A percentile compares a stretch with the other conserved stretches of the same genome.
These are phyloP conservation scores for Cryoendolithus antarcticus DNA, from an alignment of 2,329 filamentous ascomycete species.

Conservation along the genomic window DNA sequence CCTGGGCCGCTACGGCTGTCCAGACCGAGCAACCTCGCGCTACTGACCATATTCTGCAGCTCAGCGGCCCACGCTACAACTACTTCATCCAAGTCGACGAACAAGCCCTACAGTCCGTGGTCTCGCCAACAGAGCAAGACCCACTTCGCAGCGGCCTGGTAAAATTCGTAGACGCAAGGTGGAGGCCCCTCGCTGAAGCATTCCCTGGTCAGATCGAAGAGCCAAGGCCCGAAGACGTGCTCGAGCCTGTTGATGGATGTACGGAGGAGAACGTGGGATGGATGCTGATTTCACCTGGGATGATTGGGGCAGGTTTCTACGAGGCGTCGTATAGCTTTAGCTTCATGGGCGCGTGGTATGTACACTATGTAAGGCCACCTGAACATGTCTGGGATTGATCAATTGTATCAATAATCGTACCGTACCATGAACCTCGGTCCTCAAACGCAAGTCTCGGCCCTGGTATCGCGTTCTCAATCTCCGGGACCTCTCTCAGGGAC, in stretches of 20 bases:
- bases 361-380: too few relatives aligned
- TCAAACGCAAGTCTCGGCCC: too few relatives aligned
- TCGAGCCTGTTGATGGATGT: slow-evolving; percentile 1
- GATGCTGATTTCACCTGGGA: neutral
- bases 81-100: slow-evolving; percentile 1
- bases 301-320: too few relatives aligned
- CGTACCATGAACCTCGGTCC: too few relatives aligned
- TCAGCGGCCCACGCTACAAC: neutral
- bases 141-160: neutral
- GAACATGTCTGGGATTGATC: too few relatives aligned
- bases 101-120: neutral
- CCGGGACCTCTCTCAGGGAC: too few relatives aligned
- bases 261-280: slow-evolving; percentile 1
- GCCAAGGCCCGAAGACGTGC: neutral
- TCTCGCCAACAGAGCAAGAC: neutral
- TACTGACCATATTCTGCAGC: neutral
- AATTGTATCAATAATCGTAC: too few relatives aligned
- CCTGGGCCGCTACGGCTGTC: neutral
- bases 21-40: neutral
- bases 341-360: too few relatives aligned
- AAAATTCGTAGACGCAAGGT: slow-evolving; percentile 1
- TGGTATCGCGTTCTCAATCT: too few relatives aligned
- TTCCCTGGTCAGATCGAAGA: neutral
- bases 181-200: neutral
- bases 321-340: too few relatives aligned